Conservation (phyloP, 2,329 filamentous ascomycete genomes). For the Aspergillus sp. region DNA sequence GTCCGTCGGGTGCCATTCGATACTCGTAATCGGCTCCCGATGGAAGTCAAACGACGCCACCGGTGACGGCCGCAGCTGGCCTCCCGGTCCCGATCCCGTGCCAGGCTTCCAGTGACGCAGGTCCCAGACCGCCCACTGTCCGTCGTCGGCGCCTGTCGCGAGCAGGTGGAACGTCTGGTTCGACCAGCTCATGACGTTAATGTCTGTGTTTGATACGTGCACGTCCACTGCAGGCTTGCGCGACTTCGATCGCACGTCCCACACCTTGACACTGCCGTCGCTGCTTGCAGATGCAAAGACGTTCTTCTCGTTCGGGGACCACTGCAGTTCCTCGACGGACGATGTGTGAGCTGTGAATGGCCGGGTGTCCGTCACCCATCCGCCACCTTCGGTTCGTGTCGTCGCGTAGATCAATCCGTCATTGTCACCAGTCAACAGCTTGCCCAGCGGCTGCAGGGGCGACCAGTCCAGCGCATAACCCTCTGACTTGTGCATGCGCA, state of each 20-base stretch:
- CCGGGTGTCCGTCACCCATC: slow-evolving; percentile 79
- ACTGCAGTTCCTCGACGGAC: slow-evolving; percentile 91
- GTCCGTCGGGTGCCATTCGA: slow-evolving; percentile 97
- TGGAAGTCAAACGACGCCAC: slow-evolving; percentile 95
- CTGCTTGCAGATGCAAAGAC: slow-evolving; percentile 92
- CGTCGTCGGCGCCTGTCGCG: slow-evolving; percentile 87
- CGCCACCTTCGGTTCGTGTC: slow-evolving; percentile 76
- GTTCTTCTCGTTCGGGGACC: slow-evolving; percentile 86
- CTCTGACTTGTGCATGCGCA: slow-evolving; percentile 86
- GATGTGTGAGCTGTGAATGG: slow-evolving; percentile 76
- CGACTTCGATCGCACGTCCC: slow-evolving; percentile 89
- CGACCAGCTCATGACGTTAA: slow-evolving; percentile 97
- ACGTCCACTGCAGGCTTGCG: slow-evolving; percentile 82
- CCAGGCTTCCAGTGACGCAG: slow-evolving; percentile 84
- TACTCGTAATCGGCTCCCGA: slow-evolving; percentile 89
- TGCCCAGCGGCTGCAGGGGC: slow-evolving; percentile 68
- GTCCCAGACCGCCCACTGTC: slow-evolving; percentile 94
- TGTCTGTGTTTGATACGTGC: slow-evolving; percentile 73
- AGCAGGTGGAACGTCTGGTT: slow-evolving; percentile 80
- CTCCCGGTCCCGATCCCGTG: slow-evolving; percentile 38
- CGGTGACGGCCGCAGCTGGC: slow-evolving; percentile 58
- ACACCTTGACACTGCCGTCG: slow-evolving; percentile 91
- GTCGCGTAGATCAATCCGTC: slow-evolving; percentile 84
- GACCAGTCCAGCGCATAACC: slow-evolving; percentile 99
- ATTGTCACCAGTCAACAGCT: slow-evolving; percentile 86